Evolutionary conservation across 306 rosid species (phyloP).

Genomic region (Vigna unguiculata): DNA sequence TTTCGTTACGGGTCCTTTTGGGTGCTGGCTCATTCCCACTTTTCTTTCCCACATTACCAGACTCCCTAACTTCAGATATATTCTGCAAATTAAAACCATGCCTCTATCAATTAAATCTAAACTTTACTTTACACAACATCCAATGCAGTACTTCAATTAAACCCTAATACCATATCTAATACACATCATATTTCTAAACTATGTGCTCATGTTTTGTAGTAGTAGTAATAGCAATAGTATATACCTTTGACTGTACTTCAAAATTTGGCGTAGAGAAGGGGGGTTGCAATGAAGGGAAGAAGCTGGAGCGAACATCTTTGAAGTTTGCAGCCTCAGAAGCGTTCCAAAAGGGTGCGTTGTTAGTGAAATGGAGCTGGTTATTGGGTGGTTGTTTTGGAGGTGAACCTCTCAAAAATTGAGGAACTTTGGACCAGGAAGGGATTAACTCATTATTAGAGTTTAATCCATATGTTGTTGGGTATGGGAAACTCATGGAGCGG

Average conservation of each 20-base stretch:
- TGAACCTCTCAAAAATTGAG: conserved; percentile 77
- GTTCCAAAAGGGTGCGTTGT: conserved; percentile 88
- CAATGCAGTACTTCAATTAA: conserved; percentile 16
- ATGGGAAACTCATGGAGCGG: conserved; percentile 50
- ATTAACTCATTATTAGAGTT: conserved; percentile 62
- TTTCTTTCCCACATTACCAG: conserved; percentile 69
- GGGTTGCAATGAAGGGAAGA: conserved; percentile 74
- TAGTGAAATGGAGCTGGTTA: conserved; percentile 79
- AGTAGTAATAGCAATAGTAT: neutral
- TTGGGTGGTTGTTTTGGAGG: conserved; percentile 72
- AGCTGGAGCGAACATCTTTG: conserved; percentile 67
- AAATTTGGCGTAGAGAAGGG: conserved; percentile 61
- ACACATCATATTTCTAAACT: neutral
- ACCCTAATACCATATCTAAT: conserved; percentile 3
- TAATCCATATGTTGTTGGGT: conserved; percentile 58
- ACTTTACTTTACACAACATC: neutral
- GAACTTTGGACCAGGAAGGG: conserved; percentile 65
- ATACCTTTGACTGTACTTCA: conserved; percentile 80
- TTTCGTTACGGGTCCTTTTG: conserved; percentile 92
- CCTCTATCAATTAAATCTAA: neutral
- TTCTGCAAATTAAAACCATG: conserved; percentile 64
- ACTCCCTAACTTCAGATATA: conserved; percentile 76
- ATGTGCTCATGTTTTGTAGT: neutral
- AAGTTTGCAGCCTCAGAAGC: conserved; percentile 70
- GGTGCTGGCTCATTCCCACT: conserved; percentile 74